Base-by-base conservation (phyloP, 768 basidiomycete species). In the Phylloporus rhodoxanthus region DNA sequence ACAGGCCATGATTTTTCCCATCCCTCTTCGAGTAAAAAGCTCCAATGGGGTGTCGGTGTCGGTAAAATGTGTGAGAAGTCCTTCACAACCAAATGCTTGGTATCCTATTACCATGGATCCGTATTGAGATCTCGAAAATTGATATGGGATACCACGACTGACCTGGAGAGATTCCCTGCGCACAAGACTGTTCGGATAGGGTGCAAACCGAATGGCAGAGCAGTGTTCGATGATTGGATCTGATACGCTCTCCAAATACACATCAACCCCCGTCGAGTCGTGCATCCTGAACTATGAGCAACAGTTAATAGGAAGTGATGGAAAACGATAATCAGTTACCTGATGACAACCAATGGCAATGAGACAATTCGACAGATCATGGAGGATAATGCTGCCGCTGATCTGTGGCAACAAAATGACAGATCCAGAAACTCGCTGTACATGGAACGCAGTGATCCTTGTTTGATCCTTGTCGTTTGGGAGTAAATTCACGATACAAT, bases 41-140 rank as follows among this genome's bases (percentile, higher is more conserved):
- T 54, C 84, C 87, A 93, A 65, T 93, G 81, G 9, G 91, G 89
- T 4, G 91, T 93, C 0, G 80, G 81, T 1, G 85, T 81, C 5
- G 76, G 60, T 28, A 82, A 73, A 51, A 92, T 86, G 65, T 92
- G 90, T 17, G 89, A 87, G 62, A 94, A 94, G 56, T 94, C 91
- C 59, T 86, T 86, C 15, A 91, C 80, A 2, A 72, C 52, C n/a
- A 75, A 59, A 47, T 75, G 67, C 19, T 74, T 72, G 52, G 63
- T 70, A 32, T 63, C 38, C 70, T 73, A 39, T 41, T 19, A 20
- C 17, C 36, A 20, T 13, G 10, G 2, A 36, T 8, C 1, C 29
- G 26, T 29, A 29, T 42, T 7, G n/a, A 45, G 47, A 19, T 8
- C 17, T 36, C n/a, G 20, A 37, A 3, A 46, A 14, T 5, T 23